Conservation (phyloP, 2,329 filamentous ascomycete species). For the Aureobasidium leucospermi region DNA sequence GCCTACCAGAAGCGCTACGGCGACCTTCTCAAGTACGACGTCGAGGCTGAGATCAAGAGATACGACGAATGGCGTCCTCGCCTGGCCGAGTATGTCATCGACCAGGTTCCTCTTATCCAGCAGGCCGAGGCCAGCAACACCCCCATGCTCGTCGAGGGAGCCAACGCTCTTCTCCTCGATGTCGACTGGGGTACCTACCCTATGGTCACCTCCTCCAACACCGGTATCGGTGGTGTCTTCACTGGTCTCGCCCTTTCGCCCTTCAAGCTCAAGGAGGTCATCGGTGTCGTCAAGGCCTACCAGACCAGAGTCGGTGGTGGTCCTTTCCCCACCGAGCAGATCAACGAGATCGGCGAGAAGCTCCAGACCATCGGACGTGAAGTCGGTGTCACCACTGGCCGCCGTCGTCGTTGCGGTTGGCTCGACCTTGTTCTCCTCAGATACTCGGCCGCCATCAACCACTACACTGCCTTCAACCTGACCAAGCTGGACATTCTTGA, state of each 20-base stretch:
- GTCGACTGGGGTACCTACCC: constrained; percentile 57
- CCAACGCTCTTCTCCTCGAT: constrained; percentile 62
- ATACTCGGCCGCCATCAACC: constrained; percentile 58
- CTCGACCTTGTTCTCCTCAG: constrained; percentile 62
- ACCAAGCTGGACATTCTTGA: constrained; percentile 67
- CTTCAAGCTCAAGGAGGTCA: constrained; percentile 52
- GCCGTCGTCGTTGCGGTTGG: constrained; percentile 57
- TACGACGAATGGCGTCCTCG: constrained; percentile 54
- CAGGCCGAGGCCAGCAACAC: constrained; percentile 51
- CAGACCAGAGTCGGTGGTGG: constrained; percentile 52
- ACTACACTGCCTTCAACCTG: constrained; percentile 59
- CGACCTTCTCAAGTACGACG: constrained; percentile 57
- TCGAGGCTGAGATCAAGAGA: constrained; percentile 59
- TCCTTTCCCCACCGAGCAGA: constrained; percentile 61
- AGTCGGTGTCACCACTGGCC: constrained; percentile 51
- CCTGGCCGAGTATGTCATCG: constrained; percentile 56
- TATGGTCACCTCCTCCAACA: constrained; percentile 54
- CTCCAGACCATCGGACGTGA: constrained; percentile 51
- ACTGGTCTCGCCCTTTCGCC: constrained; percentile 56
- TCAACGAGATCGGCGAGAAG: constrained; percentile 50
- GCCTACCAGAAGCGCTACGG: constrained; percentile 65
- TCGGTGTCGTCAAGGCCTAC: constrained; percentile 63
- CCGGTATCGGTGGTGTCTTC: constrained; percentile 54
- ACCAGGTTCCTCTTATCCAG: constrained; percentile 58
- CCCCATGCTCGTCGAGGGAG: constrained; percentile 62